These are phyloP conservation scores for Sherardia arvensis DNA, from an alignment of 257 asterid genomes.

Conservation along the genomic window DNA sequence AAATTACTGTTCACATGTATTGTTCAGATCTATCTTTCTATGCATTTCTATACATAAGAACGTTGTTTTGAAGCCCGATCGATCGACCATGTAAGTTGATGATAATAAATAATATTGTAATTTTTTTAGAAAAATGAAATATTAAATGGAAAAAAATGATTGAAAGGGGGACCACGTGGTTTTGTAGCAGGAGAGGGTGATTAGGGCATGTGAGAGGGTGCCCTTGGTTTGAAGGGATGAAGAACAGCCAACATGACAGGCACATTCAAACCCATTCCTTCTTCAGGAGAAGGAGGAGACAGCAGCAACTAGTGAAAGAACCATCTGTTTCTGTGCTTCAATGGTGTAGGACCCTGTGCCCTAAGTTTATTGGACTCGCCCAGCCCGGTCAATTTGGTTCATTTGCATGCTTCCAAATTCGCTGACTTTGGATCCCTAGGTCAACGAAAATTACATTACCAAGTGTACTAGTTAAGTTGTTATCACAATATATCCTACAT, in stretches of 20 bases:
- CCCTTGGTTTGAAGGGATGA: constrained; percentile 8
- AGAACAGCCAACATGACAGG: constrained; percentile 26
- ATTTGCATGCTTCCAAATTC: background rate
- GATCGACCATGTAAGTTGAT: background rate
- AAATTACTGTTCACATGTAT: too few relatives aligned
- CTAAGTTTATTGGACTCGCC: background rate
- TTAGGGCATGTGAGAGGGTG: constrained; percentile 32
- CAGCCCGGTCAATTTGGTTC: background rate
- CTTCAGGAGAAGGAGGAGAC: constrained; percentile 10
- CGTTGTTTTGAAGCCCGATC: background rate
- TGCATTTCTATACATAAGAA: too few relatives aligned
- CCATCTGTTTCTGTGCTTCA: constrained; percentile 21
- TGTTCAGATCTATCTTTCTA: too few relatives aligned
- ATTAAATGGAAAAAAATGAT: constrained; percentile 11
- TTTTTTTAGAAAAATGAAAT: background rate
- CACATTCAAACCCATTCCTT: constrained; percentile 20
- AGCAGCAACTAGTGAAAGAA: constrained; percentile 6
- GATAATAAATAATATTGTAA: too few relatives aligned
- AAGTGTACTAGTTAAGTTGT: too few relatives aligned
- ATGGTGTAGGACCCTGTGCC: constrained; percentile 8
- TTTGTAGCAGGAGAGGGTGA: constrained; percentile 40
- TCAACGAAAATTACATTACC: constrained; percentile 14
- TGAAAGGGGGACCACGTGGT: constrained; percentile 26
- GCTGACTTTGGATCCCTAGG: background rate
- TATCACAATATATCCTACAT: too few relatives aligned